phyloP scores from a whole-genome alignment of 2,329 filamentous ascomycete genomes.

The Cryphonectria naterciae region DNA sequence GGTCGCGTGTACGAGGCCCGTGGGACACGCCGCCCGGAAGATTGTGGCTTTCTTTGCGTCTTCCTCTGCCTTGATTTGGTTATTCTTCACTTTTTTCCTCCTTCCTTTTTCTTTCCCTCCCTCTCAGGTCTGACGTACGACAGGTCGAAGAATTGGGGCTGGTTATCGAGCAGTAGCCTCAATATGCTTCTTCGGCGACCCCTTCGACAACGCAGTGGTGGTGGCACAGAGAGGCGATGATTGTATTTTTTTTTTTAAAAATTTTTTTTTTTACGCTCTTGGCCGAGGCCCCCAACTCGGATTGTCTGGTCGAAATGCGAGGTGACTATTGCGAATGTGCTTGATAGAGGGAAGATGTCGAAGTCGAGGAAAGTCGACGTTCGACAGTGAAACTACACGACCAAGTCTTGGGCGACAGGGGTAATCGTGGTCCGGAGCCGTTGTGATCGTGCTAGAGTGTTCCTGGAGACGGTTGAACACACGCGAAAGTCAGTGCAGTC shows the following conservation, averaged over 20 bases:
- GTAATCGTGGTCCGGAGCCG: slow-evolving; percentile 29
- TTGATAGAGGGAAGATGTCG: background rate
- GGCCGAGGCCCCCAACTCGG: slow-evolving; percentile 7
- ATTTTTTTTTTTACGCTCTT: background rate
- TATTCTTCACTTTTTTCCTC: background rate
- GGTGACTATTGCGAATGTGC: background rate
- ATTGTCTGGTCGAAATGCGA: slow-evolving; percentile 21
- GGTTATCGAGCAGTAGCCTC: background rate
- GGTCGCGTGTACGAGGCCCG: background rate
- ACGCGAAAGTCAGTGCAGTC: background rate
- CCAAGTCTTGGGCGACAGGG: slow-evolving; percentile 22
- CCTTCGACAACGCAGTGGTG: slow-evolving; percentile 16
- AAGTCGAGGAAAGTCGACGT: slow-evolving; percentile 4
- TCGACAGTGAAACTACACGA: slow-evolving; percentile 13
- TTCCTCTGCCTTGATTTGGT: background rate
- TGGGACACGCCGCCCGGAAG: background rate
- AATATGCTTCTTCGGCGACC: background rate
- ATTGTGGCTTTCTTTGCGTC: background rate
- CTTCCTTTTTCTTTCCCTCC: background rate
- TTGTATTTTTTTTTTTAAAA: background rate
- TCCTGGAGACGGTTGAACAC: slow-evolving; percentile 16
- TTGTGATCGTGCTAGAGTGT: slow-evolving; percentile 18
- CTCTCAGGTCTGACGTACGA: background rate
- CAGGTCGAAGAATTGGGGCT: background rate
- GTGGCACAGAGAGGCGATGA: slow-evolving; percentile 15